These are phyloP conservation scores for Paramecium biaurelia DNA, from an alignment of 73 alveolate species.

Conservation along the genomic window DNA sequence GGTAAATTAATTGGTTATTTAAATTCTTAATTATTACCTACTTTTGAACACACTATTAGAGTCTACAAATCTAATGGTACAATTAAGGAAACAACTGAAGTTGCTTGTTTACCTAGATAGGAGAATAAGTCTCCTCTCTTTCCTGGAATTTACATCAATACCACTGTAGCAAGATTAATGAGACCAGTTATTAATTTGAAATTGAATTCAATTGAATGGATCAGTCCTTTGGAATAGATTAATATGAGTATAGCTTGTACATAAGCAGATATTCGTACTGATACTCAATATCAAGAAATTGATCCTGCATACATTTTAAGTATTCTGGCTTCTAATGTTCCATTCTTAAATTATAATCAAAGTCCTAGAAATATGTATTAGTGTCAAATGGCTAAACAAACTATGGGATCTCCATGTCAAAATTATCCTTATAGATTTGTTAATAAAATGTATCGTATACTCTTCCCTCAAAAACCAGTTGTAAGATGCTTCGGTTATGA, in stretches of 20 bases:
- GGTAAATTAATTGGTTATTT: constrained; percentile 95
- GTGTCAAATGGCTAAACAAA: constrained; percentile 99
- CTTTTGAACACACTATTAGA: constrained; percentile 40
- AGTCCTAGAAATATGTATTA: constrained; percentile 98
- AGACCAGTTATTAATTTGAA: constrained; percentile 94
- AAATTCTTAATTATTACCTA: constrained; percentile 33
- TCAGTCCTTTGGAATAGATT: constrained; percentile 97
- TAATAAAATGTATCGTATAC: constrained; percentile 86
- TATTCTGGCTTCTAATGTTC: constrained; percentile 95
- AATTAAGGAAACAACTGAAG: constrained; percentile 59
- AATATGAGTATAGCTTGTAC: constrained; percentile 95
- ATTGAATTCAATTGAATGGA: constrained; percentile 94
- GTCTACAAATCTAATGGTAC: constrained; percentile 61
- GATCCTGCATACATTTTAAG: constrained; percentile 93
- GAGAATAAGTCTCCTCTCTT: constrained; percentile 80
- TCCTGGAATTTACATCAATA: constrained; percentile 95
- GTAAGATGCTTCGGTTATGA: constrained; percentile 87
- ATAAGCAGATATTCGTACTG: constrained; percentile 89
- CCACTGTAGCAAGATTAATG: constrained; percentile 95
- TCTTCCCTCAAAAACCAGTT: constrained; percentile 94
- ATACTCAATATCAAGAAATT: constrained; percentile 93
- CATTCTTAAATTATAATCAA: constrained; percentile 98
- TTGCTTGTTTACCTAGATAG: constrained; percentile 67
- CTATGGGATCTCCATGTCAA: constrained; percentile 99
- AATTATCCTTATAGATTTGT: constrained; percentile 96